Conservation (phyloP, 169 alveolate genomes). For the Cryptosporidium xiaoi region DNA sequence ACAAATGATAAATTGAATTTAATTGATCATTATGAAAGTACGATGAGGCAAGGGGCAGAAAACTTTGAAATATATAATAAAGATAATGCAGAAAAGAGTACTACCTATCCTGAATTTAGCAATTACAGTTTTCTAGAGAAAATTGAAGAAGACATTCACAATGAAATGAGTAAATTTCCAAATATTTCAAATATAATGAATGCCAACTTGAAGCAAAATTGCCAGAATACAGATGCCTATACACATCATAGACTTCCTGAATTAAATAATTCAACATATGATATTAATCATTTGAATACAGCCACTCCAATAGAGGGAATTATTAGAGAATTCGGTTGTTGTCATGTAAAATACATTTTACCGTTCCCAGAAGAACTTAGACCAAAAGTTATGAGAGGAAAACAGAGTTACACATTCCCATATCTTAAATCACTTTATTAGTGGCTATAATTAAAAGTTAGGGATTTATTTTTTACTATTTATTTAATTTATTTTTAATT, state of each 20-base stretch:
- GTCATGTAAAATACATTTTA: slow-evolving; percentile 31
- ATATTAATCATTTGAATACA: too few relatives aligned
- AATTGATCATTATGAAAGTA: too few relatives aligned
- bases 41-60: too few relatives aligned
- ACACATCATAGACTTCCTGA: too few relatives aligned
- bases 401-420: slow-evolving; percentile 26
- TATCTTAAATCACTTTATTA: slow-evolving; percentile 55
- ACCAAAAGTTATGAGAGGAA: slow-evolving; percentile 52
- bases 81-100: too few relatives aligned
- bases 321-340: slow-evolving; percentile 42
- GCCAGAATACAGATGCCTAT: too few relatives aligned
- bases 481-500: neutral
- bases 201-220: neutral
- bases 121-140: neutral
- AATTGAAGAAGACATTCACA: slow-evolving; percentile 36
- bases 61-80: too few relatives aligned
- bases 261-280: too few relatives aligned
- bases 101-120: too few relatives aligned
- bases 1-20: too few relatives aligned
- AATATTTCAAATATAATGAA: neutral
- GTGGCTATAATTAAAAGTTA: neutral
- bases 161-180: slow-evolving; percentile 9
- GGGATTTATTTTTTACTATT: neutral
- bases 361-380: slow-evolving; percentile 41
- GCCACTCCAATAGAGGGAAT: slow-evolving; percentile 1